phyloP scores from a whole-genome alignment of 352 stramenopile species.

The Phytophthora foliorum region DNA sequence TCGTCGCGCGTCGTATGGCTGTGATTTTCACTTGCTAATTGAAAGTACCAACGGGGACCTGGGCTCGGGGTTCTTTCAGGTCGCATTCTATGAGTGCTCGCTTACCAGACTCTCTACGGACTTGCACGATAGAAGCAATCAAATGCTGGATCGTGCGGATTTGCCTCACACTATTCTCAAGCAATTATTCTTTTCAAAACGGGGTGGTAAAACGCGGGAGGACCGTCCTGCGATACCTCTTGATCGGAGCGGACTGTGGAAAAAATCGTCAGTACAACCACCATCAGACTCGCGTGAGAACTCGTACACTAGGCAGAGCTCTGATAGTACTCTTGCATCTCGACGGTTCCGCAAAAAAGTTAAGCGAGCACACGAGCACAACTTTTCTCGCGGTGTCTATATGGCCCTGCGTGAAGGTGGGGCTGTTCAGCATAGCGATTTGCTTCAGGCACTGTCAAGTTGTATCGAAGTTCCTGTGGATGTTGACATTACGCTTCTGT shows the following conservation, averaged over 20 bases:
- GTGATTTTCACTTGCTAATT: constrained; percentile 86
- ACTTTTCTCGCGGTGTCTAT: constrained; percentile 91
- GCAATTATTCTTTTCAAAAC: constrained; percentile 64
- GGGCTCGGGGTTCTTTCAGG: constrained; percentile 86
- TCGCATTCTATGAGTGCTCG: constrained; percentile 90
- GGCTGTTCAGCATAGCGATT: constrained; percentile 84
- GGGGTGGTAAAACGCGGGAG: constrained; percentile 18
- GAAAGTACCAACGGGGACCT: constrained; percentile 56
- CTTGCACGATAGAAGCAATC: constrained; percentile 42
- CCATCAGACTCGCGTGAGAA: constrained; percentile 12
- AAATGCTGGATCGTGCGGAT: constrained; percentile 35
- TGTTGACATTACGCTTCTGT: constrained; percentile 89
- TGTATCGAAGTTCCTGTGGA: constrained; percentile 88
- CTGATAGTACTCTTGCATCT: constrained; percentile 46
- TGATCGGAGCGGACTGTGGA: constrained; percentile 32
- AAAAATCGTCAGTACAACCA: constrained; percentile 30
- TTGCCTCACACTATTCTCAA: constrained; percentile 61
- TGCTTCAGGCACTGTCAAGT: constrained; percentile 88
- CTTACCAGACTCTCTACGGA: constrained; percentile 63
- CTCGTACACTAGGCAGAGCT: constrained; percentile 23
- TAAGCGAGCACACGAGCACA: constrained; percentile 88
- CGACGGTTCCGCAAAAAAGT: constrained; percentile 83
- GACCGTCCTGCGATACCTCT: constrained; percentile 36
- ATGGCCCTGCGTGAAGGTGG: constrained; percentile 79
- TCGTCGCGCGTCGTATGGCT: constrained; percentile 59